Percentiles rank a stretch among this genome's conserved stretches.
Conservation (phyloP, 495 filamentous ascomycete genomes). For the Penicillium robsamsonii region DNA sequence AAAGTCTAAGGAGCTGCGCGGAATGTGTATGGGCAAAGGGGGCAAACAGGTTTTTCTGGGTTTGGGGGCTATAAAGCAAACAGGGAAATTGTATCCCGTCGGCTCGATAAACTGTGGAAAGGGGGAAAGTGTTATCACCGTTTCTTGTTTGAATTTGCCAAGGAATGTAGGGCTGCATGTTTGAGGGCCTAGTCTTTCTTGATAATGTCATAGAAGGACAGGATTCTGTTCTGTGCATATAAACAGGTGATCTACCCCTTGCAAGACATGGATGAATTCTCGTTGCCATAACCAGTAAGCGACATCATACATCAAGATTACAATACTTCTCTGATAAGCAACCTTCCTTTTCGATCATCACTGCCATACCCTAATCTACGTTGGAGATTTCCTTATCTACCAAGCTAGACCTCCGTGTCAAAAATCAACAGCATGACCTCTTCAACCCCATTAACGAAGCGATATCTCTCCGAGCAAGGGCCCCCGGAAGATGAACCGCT, state of each 20-base stretch:
- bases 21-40: not conserved
- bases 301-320: not conserved
- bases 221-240: not conserved
- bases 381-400: not conserved
- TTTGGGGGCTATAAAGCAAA: not conserved
- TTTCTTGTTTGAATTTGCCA: not conserved
- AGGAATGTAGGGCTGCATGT: conserved; percentile 7
- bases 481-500: not conserved
- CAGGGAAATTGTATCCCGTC: not conserved
- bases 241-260: not conserved
- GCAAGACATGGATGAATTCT: not conserved
- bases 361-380: not conserved
- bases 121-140: not conserved
- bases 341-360: not conserved
- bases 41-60: not conserved
- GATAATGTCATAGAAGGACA: not conserved
- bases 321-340: not conserved
- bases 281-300: not conserved
- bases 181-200: not conserved
- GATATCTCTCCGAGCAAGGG: not conserved
- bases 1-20: not conserved
- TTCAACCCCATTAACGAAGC: not conserved
- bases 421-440: conserved; percentile 3
- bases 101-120: not conserved
- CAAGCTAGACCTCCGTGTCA: not conserved